Base-by-base conservation (phyloP, 164 flowering plant genomes). In the Houttuynia cordata region DNA sequence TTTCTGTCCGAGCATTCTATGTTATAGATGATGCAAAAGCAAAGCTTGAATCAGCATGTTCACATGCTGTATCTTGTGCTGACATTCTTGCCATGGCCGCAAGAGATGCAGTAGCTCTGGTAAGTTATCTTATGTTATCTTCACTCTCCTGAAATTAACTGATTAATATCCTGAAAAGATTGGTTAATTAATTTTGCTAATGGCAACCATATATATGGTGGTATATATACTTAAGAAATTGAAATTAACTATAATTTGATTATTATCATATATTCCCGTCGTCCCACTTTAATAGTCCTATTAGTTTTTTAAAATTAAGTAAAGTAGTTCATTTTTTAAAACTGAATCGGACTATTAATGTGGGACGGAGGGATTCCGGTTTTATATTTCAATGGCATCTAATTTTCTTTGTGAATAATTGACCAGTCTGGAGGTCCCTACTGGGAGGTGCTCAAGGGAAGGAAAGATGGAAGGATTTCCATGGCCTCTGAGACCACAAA, bases 61-160 rank as follows among this genome's bases (percentile, higher is more conserved):
- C 96, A 9, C 87, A 87, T 6, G 82, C 82, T 17, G 94, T 89
- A 53, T 89, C 97, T 41, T 89, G 97, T 71, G 97, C 97, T 34
- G 97, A 89, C 66, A 82, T 89, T 23, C 52, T 89, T 40, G 91
- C 97, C 57, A 71, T 89, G 0, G 91, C 94, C 57, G 94, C 94
- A 10, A 76, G 94, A 52, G 94, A 89, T 70, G 88, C 83, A 0
- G 94, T 89, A 3, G 75, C 71, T 14, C 70, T 87, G 69, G 94
- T 89, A 49, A 13, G 25, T 24, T 4, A 24, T 24, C 13, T 4
- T 24, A 5, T 22, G 17, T 22, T 15, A 7, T 24, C 1, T 13
- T 10, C 2, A 9, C 20, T 56, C 9, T 30, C 21, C 49, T 15
- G 40, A 10, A 14, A 19, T 3, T 50, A 19, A 42, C 1, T 0